Evolutionary conservation across 2,329 filamentous ascomycete species (phyloP).

Genomic region (Fusarium bactridioides): DNA sequence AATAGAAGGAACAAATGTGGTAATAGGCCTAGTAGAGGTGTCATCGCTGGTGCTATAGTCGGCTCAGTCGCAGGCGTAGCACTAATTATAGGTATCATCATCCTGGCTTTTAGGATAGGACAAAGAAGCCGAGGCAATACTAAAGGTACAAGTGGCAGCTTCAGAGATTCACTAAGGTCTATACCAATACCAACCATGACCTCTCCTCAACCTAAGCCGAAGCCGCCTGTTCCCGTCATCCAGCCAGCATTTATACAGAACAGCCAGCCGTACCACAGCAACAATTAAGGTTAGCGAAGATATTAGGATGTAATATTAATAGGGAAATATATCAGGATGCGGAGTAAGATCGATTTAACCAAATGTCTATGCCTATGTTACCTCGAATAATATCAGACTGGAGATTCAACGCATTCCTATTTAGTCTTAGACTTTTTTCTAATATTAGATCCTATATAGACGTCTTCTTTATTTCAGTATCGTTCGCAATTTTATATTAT

Average conservation of each 20-base stretch:
- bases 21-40: neutral
- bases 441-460: neutral
- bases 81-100: neutral
- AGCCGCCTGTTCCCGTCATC: neutral
- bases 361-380: accelerated
- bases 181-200: neutral
- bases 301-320: accelerated
- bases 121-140: neutral
- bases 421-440: accelerated
- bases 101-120: neutral
- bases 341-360: neutral
- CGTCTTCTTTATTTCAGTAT: accelerated
- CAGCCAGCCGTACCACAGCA: neutral
- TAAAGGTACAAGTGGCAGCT: accelerated
- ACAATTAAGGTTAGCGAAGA: accelerated
- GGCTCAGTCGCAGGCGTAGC: neutral
- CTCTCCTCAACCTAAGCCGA: neutral
- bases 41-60: neutral
- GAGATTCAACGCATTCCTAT: neutral
- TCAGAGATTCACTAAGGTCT: neutral
- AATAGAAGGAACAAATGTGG: neutral
- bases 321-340: neutral
- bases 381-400: accelerated
- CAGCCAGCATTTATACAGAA: neutral
- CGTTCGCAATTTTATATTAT: neutral